phyloP scores from a whole-genome alignment of 164 flowering plant species.

The Piper betle region DNA sequence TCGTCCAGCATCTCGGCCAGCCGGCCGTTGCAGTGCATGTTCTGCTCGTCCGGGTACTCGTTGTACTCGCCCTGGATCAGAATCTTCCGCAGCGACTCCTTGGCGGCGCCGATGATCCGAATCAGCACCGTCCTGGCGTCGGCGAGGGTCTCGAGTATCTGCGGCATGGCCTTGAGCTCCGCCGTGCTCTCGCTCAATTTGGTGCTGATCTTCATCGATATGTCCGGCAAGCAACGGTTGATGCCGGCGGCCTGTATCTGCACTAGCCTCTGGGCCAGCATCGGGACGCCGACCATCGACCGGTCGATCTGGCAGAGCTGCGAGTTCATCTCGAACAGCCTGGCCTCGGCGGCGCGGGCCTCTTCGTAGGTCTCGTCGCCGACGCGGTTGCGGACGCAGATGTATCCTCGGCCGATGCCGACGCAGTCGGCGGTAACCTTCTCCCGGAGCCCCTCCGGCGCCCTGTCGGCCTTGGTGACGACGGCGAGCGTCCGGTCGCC shows the following conservation, averaged over 20 bases:
- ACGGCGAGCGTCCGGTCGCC: slow-evolving; percentile 38
- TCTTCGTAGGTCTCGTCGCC: slow-evolving; percentile 33
- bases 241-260: slow-evolving; percentile 23
- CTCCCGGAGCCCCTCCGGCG: slow-evolving; percentile 23
- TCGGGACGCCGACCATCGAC: slow-evolving; percentile 21
- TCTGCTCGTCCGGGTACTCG: slow-evolving; percentile 18
- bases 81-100: slow-evolving; percentile 22
- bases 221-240: slow-evolving; percentile 17
- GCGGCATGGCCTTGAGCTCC: slow-evolving; percentile 20
- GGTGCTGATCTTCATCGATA: slow-evolving; percentile 17
- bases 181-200: slow-evolving; percentile 12
- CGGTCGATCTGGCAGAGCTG: slow-evolving; percentile 15
- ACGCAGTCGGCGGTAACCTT: slow-evolving; percentile 27
- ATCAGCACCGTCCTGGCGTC: slow-evolving; percentile 26
- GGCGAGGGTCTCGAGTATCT: slow-evolving; percentile 7
- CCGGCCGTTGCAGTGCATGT: slow-evolving; percentile 10
- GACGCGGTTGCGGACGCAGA: slow-evolving; percentile 33
- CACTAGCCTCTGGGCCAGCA: slow-evolving; percentile 21
- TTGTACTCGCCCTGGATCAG: slow-evolving; percentile 20
- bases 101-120: slow-evolving; percentile 15
- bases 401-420: slow-evolving; percentile 30
- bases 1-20: slow-evolving; percentile 22
- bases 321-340: slow-evolving; percentile 17
- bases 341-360: slow-evolving; percentile 20
- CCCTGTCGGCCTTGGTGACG: slow-evolving; percentile 31